phyloP scores from a whole-genome alignment of 805 yeast genomes.

The Sugiyamaella floridensis region DNA sequence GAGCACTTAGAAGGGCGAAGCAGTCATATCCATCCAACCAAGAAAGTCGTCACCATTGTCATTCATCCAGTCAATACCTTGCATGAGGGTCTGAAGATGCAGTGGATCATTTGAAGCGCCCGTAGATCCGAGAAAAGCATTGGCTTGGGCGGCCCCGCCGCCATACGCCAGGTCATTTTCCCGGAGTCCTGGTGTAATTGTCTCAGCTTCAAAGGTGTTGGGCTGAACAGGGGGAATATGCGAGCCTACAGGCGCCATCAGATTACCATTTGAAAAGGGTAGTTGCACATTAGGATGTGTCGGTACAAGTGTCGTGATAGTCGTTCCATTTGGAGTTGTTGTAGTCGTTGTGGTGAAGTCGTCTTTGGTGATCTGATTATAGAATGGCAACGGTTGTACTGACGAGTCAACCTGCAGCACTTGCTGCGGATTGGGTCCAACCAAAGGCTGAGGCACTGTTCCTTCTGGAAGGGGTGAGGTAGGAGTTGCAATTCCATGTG shows the following conservation, averaged over 20 bases:
- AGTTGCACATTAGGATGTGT: conserved; percentile 27
- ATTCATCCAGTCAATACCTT: conserved; percentile 80
- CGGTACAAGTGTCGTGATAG: conserved; percentile 82
- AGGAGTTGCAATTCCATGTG: conserved; percentile 4
- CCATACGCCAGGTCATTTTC: not conserved
- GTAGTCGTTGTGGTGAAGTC: conserved; percentile 79
- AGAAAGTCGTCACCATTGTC: conserved; percentile 77
- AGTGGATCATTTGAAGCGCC: conserved; percentile 23
- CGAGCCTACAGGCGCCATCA: not conserved
- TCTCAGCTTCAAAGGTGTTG: not conserved
- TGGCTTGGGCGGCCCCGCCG: not conserved
- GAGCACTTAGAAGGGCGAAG: conserved; percentile 10
- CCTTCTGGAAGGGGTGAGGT: conserved; percentile 11
- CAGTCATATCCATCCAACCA: conserved; percentile 73
- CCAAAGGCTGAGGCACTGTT: conserved; percentile 16
- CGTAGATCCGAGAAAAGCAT: conserved; percentile 20
- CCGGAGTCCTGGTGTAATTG: not conserved
- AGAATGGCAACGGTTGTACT: conserved; percentile 76
- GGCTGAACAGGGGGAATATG: not conserved
- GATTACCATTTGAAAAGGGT: conserved; percentile 6
- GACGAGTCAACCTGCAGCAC: conserved; percentile 26
- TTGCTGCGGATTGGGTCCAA: conserved; percentile 22
- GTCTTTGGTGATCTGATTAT: conserved; percentile 83
- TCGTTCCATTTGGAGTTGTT: conserved; percentile 89
- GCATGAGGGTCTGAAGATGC: conserved; percentile 34